phyloP scores from a whole-genome alignment of 2,329 filamentous ascomycete species.

The Aureobasidium zeae region DNA sequence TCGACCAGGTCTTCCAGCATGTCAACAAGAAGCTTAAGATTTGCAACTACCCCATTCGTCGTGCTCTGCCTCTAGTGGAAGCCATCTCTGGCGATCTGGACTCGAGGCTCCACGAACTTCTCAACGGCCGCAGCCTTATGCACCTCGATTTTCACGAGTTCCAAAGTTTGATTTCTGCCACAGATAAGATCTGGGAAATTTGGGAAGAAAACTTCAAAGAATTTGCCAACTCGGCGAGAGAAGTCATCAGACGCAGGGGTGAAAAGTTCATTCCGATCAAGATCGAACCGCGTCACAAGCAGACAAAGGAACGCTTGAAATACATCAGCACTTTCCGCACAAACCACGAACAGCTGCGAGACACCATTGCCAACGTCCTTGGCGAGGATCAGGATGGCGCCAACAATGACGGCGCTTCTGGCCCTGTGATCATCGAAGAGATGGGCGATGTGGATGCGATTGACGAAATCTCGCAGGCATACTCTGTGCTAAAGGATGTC shows the following conservation, averaged over 20 bases:
- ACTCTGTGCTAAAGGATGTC: constrained; percentile 86
- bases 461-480: constrained; percentile 90
- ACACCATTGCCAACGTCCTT: constrained; percentile 93
- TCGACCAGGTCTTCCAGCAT: constrained; percentile 83
- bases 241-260: constrained; percentile 83
- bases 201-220: constrained; percentile 98
- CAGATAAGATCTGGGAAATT: constrained; percentile 75
- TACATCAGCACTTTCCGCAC: constrained; percentile 93
- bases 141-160: constrained; percentile 91
- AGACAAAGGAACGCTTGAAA: constrained; percentile 80
- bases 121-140: constrained; percentile 80
- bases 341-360: constrained; percentile 94
- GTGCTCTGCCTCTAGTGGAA: constrained; percentile 88
- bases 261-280: constrained; percentile 99
- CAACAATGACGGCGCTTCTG: constrained; percentile 48
- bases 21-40: constrained; percentile 97
- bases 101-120: constrained; percentile 69
- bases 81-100: constrained; percentile 93
- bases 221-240: constrained; percentile 93
- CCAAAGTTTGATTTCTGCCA: constrained; percentile 69
- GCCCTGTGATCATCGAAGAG: constrained; percentile 72
- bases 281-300: constrained; percentile 75
- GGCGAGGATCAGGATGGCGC: constrained; percentile 53
- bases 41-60: constrained; percentile 85
- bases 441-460: constrained; percentile 96